Evolutionary conservation across 2,329 filamentous ascomycete species (phyloP), one percentile per base, ranked within the genome.

Genomic region (Penicillium sclerotigenum): DNA sequence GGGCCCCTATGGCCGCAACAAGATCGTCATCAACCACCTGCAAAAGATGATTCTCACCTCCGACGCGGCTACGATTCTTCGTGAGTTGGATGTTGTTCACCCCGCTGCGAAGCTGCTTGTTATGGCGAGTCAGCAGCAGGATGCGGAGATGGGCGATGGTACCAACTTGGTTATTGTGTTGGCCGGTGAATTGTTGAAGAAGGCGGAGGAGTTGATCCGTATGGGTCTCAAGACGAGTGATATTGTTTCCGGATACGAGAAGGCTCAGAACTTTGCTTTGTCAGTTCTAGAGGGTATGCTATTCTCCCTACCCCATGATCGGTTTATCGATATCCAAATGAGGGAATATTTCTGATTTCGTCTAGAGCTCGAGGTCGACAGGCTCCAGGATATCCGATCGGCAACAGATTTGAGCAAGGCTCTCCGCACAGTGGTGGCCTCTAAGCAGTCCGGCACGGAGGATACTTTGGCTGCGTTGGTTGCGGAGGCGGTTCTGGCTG

Each of bases 1-100:
- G 34, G 95, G 94, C 50, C 94, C 94, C 58, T 97, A 96, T 78
- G 94, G 94, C 71, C 90, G 94, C 77, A 99, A 99, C 83, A 99
- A 99, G 82, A 92, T 99, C 73, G 91, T 99, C 80, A 97, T 99
- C 83, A 99, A 99, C 82, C 95, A 99, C 80, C 83, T 99, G 61
- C 91, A 96, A 77, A 99, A 99, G 83, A 97, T 99, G 94, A 96
- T 97, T 68, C 83, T 99, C 63, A 99, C 95, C 67, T 97, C 92
- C 59, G 94, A 99, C 73, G 94, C 94, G 63, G 94, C 94, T 64
- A 97, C 94, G 41, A 99, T 99, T 73, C 84, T 99, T 67, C 88
- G 91, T 71, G 95, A 99, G 80, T 86, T 99, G 75, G 94, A 99
- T 71, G 94, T 99, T 61, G 92, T 99, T 54, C 94, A 99, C 80